Evolutionary conservation across 768 basidiomycete species (phyloP).

Genomic region (Suillus brevipes): DNA sequence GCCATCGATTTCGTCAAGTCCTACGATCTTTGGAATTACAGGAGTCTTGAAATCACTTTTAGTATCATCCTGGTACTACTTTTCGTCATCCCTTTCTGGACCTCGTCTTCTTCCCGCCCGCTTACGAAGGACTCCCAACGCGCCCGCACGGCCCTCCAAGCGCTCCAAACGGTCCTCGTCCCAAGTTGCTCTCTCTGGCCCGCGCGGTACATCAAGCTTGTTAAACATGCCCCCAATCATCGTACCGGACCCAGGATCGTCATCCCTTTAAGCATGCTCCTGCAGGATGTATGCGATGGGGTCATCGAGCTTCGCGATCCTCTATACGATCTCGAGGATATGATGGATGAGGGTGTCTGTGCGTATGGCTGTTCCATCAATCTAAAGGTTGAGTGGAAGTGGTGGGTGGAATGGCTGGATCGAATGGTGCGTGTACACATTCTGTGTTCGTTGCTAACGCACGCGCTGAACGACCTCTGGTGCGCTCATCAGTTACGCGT

Average conservation of each 20-base stretch:
- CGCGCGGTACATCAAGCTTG: conserved; percentile 33
- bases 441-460: neutral
- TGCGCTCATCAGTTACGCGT: conserved; percentile 2
- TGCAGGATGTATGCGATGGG: conserved; percentile 39
- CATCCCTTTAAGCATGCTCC: conserved; percentile 37
- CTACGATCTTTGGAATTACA: neutral
- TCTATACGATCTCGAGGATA: conserved; percentile 34
- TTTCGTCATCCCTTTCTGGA: neutral
- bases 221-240: conserved; percentile 19
- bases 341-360: conserved; percentile 35
- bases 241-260: conserved; percentile 24
- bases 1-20: neutral
- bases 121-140: conserved; percentile 14
- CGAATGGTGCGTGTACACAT: conserved; percentile 20
- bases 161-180: conserved; percentile 41
- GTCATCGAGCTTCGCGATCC: conserved; percentile 46
- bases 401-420: conserved; percentile 31
- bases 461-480: conserved; percentile 4
- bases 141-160: conserved; percentile 31
- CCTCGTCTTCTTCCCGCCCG: neutral
- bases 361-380: conserved; percentile 41
- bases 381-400: conserved; percentile 32
- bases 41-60: neutral
- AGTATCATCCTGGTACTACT: neutral
- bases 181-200: conserved; percentile 50